phyloP scores from a whole-genome alignment of 257 asterid species.

The Scutellaria baicalensis region DNA sequence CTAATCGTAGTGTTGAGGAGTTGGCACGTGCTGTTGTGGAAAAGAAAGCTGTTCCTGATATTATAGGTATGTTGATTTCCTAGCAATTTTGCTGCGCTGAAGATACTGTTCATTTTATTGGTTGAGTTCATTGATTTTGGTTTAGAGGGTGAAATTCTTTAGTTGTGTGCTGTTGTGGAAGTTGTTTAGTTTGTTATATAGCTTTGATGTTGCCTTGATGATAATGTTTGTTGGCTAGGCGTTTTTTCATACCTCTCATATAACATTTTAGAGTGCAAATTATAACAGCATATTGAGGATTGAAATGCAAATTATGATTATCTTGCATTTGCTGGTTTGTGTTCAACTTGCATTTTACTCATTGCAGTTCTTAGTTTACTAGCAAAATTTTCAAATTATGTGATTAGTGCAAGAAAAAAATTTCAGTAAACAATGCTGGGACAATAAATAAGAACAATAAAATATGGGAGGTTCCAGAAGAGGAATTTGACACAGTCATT shows the following conservation, averaged over 20 bases:
- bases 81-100: not conserved
- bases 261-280: not conserved
- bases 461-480: slow-evolving; percentile 91
- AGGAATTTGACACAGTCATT: slow-evolving; percentile 74
- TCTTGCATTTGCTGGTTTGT: not conserved
- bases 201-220: too few species aligned
- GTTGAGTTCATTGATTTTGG: not conserved
- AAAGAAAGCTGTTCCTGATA: slow-evolving; percentile 79
- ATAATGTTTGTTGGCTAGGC: too few species aligned
- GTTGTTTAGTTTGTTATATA: not conserved
- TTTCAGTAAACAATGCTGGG: slow-evolving; percentile 90
- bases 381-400: not conserved
- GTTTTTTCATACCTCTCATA: not conserved
- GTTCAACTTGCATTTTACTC: not conserved
- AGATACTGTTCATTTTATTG: not conserved
- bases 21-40: slow-evolving; percentile 64
- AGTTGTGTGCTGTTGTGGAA: not conserved
- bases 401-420: not conserved
- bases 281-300: not conserved
- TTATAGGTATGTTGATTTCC: slow-evolving; percentile 44
- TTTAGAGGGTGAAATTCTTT: not conserved
- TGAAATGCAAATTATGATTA: not conserved
- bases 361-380: not conserved
- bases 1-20: slow-evolving; percentile 70
- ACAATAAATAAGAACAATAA: slow-evolving; percentile 81